phyloP scores from a whole-genome alignment of 768 basidiomycete species.

The Nidularia sp. region DNA sequence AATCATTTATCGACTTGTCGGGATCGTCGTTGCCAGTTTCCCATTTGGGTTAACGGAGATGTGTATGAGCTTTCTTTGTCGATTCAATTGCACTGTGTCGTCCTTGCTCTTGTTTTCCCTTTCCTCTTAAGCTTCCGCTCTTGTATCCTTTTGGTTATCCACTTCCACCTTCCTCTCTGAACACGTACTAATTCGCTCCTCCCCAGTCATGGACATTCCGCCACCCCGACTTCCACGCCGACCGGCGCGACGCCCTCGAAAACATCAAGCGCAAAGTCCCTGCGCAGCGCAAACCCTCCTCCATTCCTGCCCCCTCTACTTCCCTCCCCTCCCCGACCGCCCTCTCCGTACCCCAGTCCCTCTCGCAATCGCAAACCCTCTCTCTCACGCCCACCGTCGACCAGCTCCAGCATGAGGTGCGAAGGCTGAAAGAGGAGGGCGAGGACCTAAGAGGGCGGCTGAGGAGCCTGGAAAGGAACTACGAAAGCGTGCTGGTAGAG shows the following conservation, averaged over 20 bases:
- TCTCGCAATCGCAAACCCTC: too few species aligned
- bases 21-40: too few species aligned
- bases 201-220: slow-evolving; percentile 52
- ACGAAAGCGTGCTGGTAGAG: slow-evolving; percentile 30
- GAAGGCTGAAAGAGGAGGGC: slow-evolving; percentile 24
- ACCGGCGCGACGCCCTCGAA: slow-evolving; percentile 49
- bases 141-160: too few species aligned
- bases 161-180: neutral
- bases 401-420: slow-evolving; percentile 17
- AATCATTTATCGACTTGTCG: too few species aligned
- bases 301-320: slow-evolving; percentile 18
- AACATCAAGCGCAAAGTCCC: slow-evolving; percentile 61
- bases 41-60: too few species aligned
- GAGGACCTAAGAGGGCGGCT: slow-evolving; percentile 29
- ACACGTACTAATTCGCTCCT: neutral
- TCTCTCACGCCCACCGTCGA: slow-evolving; percentile 9
- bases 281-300: slow-evolving; percentile 37
- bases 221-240: slow-evolving; percentile 57
- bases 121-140: too few species aligned
- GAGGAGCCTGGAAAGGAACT: slow-evolving; percentile 31
- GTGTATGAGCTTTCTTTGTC: too few species aligned
- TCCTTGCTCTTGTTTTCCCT: too few species aligned
- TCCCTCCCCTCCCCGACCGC: slow-evolving; percentile 15
- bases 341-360: too few species aligned
- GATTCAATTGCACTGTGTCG: too few species aligned